Base-by-base conservation (phyloP, 306 rosid genomes). In the Malus fusca region DNA sequence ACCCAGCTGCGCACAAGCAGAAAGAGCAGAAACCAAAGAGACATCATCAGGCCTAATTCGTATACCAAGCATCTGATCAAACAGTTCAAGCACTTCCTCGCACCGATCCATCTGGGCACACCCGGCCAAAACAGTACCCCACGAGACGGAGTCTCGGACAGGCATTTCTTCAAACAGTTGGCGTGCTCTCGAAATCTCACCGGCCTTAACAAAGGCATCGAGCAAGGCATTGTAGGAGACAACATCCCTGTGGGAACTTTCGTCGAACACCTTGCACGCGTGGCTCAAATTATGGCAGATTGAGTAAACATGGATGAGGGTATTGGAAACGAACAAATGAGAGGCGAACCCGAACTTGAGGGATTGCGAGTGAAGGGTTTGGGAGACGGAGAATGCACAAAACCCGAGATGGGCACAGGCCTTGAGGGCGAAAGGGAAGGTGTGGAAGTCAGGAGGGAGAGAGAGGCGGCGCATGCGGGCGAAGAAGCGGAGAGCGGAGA, bases 41-140 rank as follows among this genome's bases (percentile, higher is more conserved):
- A 85, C 79, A 70, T 88, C 89, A 76, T 87, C 90, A 0, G 93
- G 96, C 67, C 69, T 40, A 65, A 86, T 5, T 9, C 67, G 73
- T 26, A 74, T 80, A 31, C 75, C 55, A 22, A 85, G 72, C 88
- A 92, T 90, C 68, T 80, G 78, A 77, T 80, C 72, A n/a, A 85
- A 92, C 28, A 92, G 83, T 6, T 64, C 67, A 77, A 88, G 75
- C 23, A 87, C 85, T 56, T 88, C 88, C 12, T 12, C 31, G 11
- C 79, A 83, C 31, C 71, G 59, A 60, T 73, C 85, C 17, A 78
- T 63, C 66, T 85, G 90, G 19, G 85, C 79, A 74, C 86, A 88
- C 37, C 96, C 97, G 0, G 89, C 89, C 21, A 92, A 69, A 81
- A 92, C 76, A 51, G 97, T 90, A 2, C 90, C 88, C 93, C 96